Evolutionary conservation across 2,329 filamentous ascomycete species (phyloP).

Genomic region (Penicillium psychrosexuale): DNA sequence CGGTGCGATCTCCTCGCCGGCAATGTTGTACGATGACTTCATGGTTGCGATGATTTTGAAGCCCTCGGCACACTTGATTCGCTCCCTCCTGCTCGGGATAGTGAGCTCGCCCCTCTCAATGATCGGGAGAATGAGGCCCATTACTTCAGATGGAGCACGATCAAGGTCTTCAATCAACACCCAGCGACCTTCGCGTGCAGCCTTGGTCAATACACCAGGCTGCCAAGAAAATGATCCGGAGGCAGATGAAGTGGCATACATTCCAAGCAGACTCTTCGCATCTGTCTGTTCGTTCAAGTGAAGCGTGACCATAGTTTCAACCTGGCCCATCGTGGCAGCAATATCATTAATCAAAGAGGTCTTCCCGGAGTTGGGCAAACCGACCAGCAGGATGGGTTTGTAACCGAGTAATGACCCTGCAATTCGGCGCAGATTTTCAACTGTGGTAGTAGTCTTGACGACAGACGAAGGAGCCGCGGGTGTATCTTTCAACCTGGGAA

Average conservation of each 20-base stretch:
- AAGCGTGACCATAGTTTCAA: constrained; percentile 81
- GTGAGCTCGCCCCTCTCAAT: constrained; percentile 90
- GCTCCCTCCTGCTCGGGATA: constrained; percentile 85
- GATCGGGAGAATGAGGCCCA: constrained; percentile 86
- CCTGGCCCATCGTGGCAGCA: constrained; percentile 73
- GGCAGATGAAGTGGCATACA: constrained; percentile 85
- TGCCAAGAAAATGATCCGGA: constrained; percentile 91
- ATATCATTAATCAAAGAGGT: constrained; percentile 80
- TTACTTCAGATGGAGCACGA: constrained; percentile 87
- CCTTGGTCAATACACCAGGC: constrained; percentile 87
- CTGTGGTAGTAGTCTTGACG: constrained; percentile 70
- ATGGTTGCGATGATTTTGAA: constrained; percentile 93
- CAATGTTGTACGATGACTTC: constrained; percentile 63
- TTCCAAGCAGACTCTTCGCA: constrained; percentile 89
- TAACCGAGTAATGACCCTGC: constrained; percentile 63
- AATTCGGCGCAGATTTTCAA: constrained; percentile 67
- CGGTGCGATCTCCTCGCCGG: constrained; percentile 69
- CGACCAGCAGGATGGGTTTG: constrained; percentile 75
- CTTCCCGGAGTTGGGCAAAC: constrained; percentile 84
- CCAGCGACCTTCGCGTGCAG: constrained; percentile 92
- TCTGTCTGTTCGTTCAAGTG: constrained; percentile 98
- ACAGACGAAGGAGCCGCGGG: constrained; percentile 52
- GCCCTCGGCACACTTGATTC: constrained; percentile 73
- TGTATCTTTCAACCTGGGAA: constrained; percentile 57
- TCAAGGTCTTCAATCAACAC: constrained; percentile 96